Conservation (phyloP, 2,329 filamentous ascomycete genomes). For the Exophiala lecanii-corni region DNA sequence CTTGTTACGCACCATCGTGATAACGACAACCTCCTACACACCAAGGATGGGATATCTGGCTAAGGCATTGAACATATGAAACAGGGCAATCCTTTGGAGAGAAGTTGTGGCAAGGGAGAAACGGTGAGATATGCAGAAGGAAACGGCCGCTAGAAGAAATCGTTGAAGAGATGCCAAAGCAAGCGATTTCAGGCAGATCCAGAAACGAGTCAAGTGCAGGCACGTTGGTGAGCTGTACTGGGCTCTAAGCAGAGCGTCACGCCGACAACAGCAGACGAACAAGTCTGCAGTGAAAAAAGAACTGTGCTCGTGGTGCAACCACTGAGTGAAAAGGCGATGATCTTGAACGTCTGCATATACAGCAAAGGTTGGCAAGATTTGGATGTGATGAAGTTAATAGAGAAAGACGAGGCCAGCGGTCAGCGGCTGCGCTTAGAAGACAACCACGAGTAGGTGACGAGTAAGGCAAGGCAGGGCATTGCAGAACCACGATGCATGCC, state of each 20-base stretch:
- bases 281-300: not conserved
- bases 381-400: not conserved
- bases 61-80: slow-evolving; percentile 11
- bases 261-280: not conserved
- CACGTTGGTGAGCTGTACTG: not conserved
- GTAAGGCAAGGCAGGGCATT: no score
- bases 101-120: not conserved
- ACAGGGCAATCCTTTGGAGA: slow-evolving; percentile 1
- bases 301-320: not conserved
- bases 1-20: slow-evolving; percentile 16
- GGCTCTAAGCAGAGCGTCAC: no score
- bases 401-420: not conserved
- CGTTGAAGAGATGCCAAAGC: not conserved
- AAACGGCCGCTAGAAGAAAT: not conserved
- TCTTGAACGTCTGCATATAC: no score
- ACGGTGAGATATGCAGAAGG: not conserved
- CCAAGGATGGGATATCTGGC: slow-evolving; percentile 6
- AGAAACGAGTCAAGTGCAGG: not conserved
- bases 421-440: not conserved
- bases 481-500: no score
- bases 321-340: no score
- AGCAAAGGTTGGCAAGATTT: no score
- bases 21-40: slow-evolving; percentile 13
- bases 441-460: not conserved
- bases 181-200: not conserved